phyloP scores from a whole-genome alignment of 176 grass and related monocot species.

The Thinopyrum elongatum region DNA sequence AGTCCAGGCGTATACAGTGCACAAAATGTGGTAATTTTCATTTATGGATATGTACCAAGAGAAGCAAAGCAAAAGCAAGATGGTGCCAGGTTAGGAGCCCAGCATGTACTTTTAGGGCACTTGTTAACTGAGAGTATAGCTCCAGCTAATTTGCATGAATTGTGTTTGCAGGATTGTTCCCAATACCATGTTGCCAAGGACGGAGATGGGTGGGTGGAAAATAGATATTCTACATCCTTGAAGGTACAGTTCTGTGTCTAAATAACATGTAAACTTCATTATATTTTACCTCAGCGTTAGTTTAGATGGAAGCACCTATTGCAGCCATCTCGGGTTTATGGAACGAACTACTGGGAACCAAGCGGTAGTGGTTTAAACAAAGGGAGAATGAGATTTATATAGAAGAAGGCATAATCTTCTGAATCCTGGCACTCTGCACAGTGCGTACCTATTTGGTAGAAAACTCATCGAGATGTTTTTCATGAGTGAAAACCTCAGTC shows the following conservation, averaged over 20 bases:
- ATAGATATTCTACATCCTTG: slow-evolving; percentile 50
- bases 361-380: slow-evolving; percentile 23
- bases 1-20: slow-evolving; percentile 95
- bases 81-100: slow-evolving; percentile 79
- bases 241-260: slow-evolving; percentile 49
- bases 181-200: slow-evolving; percentile 92
- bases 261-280: not conserved
- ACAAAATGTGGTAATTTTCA: slow-evolving; percentile 98
- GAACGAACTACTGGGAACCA: slow-evolving; percentile 4
- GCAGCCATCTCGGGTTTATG: not conserved
- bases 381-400: not conserved
- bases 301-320: slow-evolving; percentile 15
- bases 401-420: slow-evolving; percentile 2
- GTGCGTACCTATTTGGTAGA: not conserved
- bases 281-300: not conserved
- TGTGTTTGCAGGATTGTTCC: slow-evolving; percentile 69
- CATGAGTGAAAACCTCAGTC: not conserved
- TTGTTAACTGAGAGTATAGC: not conserved
- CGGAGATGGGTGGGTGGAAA: slow-evolving; percentile 99
- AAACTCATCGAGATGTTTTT: not conserved
- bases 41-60: slow-evolving; percentile 97
- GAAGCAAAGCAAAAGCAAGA: slow-evolving; percentile 89
- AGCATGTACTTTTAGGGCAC: slow-evolving; percentile 20
- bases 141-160: slow-evolving; percentile 18
- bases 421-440: not conserved